Evolutionary conservation across 2,329 filamentous ascomycete species (phyloP).

Genomic region (Fusarium gaditjirri): DNA sequence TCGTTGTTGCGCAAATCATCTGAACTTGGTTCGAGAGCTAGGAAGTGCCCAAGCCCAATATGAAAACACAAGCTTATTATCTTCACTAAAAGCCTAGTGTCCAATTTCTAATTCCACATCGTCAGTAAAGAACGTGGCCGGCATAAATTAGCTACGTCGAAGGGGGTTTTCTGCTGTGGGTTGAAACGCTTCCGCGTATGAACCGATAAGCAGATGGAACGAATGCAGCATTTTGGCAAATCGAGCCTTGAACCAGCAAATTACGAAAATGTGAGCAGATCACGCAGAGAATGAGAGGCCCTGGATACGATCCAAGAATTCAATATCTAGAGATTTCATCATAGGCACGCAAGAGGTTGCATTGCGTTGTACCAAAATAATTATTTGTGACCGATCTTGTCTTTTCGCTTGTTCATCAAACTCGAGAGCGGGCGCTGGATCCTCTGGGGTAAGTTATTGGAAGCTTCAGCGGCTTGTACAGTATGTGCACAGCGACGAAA

Average conservation of each 20-base stretch:
- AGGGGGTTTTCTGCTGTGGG: neutral
- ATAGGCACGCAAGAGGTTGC: constrained; percentile 35
- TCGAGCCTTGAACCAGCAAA: neutral
- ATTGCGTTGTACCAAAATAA: constrained; percentile 8
- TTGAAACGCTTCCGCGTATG: constrained; percentile 11
- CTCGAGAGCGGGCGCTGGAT: constrained; percentile 22
- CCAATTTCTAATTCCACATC: neutral
- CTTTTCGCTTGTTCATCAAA: constrained; percentile 12
- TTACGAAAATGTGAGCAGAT: neutral
- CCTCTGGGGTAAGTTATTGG: constrained; percentile 31
- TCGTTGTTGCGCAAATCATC: constrained; percentile 11
- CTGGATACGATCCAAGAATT: neutral
- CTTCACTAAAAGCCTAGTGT: too few relatives aligned
- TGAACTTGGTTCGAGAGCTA: constrained; percentile 29
- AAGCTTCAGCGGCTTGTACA: constrained; percentile 33
- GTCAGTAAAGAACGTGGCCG: neutral
- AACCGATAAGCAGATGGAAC: constrained; percentile 20
- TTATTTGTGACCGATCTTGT: constrained; percentile 40
- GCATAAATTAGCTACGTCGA: neutral
- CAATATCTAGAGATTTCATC: constrained; percentile 53
- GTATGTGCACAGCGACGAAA: constrained; percentile 22
- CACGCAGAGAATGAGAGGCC: neutral
- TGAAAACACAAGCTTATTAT: neutral
- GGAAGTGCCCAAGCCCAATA: neutral
- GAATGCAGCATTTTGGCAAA: neutral